Evolutionary conservation across 164 flowering plant genomes (phyloP), one percentile per base, ranked within the genome.

Genomic region (Aristolochia californica): DNA sequence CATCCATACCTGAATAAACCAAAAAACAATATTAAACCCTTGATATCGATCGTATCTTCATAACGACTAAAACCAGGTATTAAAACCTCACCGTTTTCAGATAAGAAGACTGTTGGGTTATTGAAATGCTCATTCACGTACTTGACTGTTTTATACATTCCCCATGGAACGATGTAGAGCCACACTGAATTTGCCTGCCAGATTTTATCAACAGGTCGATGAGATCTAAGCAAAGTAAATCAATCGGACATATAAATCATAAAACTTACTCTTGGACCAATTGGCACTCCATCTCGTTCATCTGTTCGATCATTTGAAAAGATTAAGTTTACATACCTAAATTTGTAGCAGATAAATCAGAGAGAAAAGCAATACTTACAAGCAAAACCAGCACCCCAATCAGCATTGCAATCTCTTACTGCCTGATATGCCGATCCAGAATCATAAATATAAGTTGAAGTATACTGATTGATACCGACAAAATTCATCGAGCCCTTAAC

Each of bases 111-210:
- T n/a, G n/a, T n/a, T n/a, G n/a, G n/a, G n/a, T n/a, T n/a, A n/a
- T n/a, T n/a, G n/a, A n/a, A n/a, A n/a, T n/a, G n/a, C n/a, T n/a
- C n/a, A n/a, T n/a, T n/a, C n/a, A n/a, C n/a, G n/a, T n/a, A n/a
- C n/a, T n/a, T n/a, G n/a, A n/a, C n/a, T n/a, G n/a, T n/a, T n/a
- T n/a, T n/a, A n/a, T n/a, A n/a, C n/a, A n/a, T n/a, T n/a, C n/a
- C n/a, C n/a, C n/a, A n/a, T n/a, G 91, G 91, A 1, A 84, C 91
- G n/a, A 75, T 65, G 68, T 80, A 82, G 24, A 84, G 81, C 87
- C 91, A 82, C 53, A 71, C 49, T 21, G 87, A 82, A 63, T 80
- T 63, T 73, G 78, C 83, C 55, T n/a, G n/a, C n/a, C n/a, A n/a
- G n/a, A n/a, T n/a, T n/a, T n/a, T n/a, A n/a, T n/a, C n/a, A n/a